Percentiles rank a stretch among this genome's conserved stretches.
Evolutionary conservation across 306 rosid genomes (phyloP).

Genomic region (Hippophae rhamnoides): DNA sequence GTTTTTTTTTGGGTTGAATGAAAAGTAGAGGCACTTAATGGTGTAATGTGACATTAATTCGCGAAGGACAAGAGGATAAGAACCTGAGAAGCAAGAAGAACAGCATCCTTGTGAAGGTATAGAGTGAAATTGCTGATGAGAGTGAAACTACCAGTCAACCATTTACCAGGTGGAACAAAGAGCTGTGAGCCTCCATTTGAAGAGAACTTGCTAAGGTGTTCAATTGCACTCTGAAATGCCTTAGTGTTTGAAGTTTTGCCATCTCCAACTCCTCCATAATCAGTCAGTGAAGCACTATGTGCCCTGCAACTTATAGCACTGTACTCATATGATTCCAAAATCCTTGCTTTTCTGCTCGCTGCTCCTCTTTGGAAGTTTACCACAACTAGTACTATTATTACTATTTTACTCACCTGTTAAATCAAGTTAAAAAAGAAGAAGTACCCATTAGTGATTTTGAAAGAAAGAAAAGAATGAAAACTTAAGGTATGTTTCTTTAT

Average conservation of each 20-base stretch:
- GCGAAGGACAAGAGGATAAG: background rate
- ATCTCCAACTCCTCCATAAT: slow-evolving; percentile 48
- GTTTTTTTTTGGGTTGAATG: no score
- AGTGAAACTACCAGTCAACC: slow-evolving; percentile 35
- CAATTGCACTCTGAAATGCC: slow-evolving; percentile 32
- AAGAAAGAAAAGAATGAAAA: no score
- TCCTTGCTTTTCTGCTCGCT: slow-evolving; percentile 15
- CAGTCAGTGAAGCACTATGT: slow-evolving; percentile 35
- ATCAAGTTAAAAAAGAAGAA: background rate
- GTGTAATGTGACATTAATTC: no score
- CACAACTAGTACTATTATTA: slow-evolving; percentile 1
- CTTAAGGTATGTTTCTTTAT: no score
- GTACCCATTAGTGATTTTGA: no score
- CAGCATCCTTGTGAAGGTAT: slow-evolving; percentile 28
- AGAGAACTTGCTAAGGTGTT: slow-evolving; percentile 19
- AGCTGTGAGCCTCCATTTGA: slow-evolving; percentile 38
- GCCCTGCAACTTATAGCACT: slow-evolving; percentile 38
- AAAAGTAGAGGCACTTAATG: no score
- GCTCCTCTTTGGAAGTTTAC: slow-evolving; percentile 6
- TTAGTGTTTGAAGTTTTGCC: slow-evolving; percentile 39
- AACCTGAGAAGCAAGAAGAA: slow-evolving; percentile 36
- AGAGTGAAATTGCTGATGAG: slow-evolving; percentile 34
- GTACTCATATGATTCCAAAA: slow-evolving; percentile 22
- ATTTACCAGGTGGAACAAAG: slow-evolving; percentile 37
- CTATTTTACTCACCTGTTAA: slow-evolving; percentile 20